Percentiles rank a stretch among this genome's conserved stretches.
These are phyloP conservation scores for Primulina eburnea DNA, from an alignment of 257 asterid species.

Conservation along the genomic window DNA sequence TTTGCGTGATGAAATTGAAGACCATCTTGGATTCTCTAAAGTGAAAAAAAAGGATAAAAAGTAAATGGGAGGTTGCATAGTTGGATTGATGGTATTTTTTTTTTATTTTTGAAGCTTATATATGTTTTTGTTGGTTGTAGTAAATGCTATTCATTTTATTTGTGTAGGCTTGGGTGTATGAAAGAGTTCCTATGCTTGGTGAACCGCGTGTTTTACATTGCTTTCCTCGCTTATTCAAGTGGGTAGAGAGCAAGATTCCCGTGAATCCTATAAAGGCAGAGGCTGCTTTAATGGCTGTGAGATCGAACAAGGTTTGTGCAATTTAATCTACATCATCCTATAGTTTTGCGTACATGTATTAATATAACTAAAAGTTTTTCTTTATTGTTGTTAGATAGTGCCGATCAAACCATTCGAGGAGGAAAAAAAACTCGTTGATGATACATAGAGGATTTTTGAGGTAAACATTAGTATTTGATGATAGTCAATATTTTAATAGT, in stretches of 20 bases:
- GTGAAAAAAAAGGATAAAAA: too few relatives aligned
- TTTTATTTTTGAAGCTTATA: background rate
- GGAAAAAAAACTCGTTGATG: background rate
- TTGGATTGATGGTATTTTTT: background rate
- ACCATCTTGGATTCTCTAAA: too few relatives aligned
- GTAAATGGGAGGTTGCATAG: background rate
- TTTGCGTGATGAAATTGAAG: too few relatives aligned
- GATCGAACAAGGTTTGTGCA: background rate
- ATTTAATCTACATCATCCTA: too few relatives aligned
- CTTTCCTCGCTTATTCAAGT: too few relatives aligned
- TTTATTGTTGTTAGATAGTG: too few relatives aligned
- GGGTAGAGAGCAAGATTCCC: background rate
- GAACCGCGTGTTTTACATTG: background rate
- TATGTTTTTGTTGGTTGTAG: too few relatives aligned
- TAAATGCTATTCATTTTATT: too few relatives aligned
- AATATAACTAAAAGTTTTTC: too few relatives aligned
- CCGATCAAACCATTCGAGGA: background rate
- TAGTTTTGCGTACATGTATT: too few relatives aligned
- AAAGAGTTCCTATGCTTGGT: background rate
- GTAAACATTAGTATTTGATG: background rate
- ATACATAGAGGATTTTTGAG: background rate
- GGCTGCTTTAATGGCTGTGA: background rate
- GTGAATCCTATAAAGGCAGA: too few relatives aligned
- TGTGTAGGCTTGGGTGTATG: background rate
- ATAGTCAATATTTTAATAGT: too few relatives aligned